phyloP scores from a whole-genome alignment of 2,329 filamentous ascomycete species.

The Dothideomycetes sp. region DNA sequence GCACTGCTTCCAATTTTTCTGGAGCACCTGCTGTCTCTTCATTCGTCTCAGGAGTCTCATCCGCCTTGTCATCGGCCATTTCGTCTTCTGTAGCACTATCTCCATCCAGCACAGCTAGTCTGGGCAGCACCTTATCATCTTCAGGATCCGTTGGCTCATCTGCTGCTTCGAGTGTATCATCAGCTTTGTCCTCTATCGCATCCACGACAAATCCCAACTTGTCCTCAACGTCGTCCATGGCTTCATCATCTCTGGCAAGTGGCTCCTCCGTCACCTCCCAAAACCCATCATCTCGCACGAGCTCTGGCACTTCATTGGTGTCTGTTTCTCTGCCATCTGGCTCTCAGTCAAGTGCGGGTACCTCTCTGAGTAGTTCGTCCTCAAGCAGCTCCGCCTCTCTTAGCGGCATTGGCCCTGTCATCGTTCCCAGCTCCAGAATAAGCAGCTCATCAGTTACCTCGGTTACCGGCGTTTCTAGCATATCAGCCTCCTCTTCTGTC shows the following conservation, averaged over 20 bases:
- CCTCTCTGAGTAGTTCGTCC: no score
- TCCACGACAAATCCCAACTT: no score
- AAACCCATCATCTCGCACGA: no score
- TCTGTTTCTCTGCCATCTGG: no score
- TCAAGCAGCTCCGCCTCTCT: not conserved
- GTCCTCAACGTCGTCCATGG: not conserved
- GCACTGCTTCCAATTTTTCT: no score
- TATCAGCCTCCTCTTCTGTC: not conserved
- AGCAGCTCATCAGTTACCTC: not conserved
- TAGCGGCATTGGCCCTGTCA: constrained; percentile 6
- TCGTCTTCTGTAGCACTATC: not conserved
- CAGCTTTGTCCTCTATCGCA: not conserved
- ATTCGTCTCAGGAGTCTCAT: not conserved
- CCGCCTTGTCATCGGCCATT: not conserved
- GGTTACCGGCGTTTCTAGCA: not conserved
- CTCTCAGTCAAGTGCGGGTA: no score
- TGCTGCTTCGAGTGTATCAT: not conserved
- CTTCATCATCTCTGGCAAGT: not conserved
- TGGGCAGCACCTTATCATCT: not conserved
- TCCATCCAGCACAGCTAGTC: no score
- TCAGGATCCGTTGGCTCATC: not conserved
- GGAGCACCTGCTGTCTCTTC: not conserved
- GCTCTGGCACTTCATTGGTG: no score
- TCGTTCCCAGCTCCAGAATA: constrained; percentile 5
- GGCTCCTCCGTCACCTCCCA: no score